Evolutionary conservation across 2,329 filamentous ascomycete genomes (phyloP), one percentile per base, ranked within the genome.

Genomic region (Fusarium verticillioides): DNA sequence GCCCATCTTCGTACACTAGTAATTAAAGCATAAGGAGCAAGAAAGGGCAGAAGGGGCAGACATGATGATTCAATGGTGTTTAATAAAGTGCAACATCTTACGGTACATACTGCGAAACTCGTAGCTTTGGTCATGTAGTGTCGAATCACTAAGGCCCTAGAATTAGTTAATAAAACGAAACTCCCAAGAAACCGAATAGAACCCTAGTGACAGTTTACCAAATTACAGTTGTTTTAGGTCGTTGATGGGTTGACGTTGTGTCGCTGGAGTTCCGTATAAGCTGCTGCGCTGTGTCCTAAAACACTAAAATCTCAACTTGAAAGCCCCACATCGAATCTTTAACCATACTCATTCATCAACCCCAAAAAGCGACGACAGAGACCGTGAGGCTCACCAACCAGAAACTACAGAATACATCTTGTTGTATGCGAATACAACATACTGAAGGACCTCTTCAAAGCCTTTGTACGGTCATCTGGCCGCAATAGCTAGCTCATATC

Each of bases 261-360:
- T 36, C 23, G 16, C 30, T 58, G 15, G 15, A 46, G 40, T 40
- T 60, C 47, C 36, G 12, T 34, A 42, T 34, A 42, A 50, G 56
- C 28, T 42, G 44, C 64, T 44, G 42, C 15, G 32, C 39, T 60
- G 44, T 39, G 42, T 34, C 19, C 36, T 58, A 59, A 58, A 72
- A 56, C 59, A 63, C 77, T 69, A 76, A 79, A 79, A 79, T 75
- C 75, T 78, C 69, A 75, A 77, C 63, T 62, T 63, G 9, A 23
- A 60, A n/a, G 74, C 76, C 77, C 79, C 79, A 80, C 79, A 66
- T 79, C 50, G 73, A 77, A 74, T 63, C 71, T 70, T 78, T 62
- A 69, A 75, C 64, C 67, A 74, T 69, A 75, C 66, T 77, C 64
- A 73, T 64, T 57, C 50, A 68, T 59, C 69, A 63, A 40, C 40